phyloP scores from a whole-genome alignment of 2,329 filamentous ascomycete species.

The Bipolaris zeicola region DNA sequence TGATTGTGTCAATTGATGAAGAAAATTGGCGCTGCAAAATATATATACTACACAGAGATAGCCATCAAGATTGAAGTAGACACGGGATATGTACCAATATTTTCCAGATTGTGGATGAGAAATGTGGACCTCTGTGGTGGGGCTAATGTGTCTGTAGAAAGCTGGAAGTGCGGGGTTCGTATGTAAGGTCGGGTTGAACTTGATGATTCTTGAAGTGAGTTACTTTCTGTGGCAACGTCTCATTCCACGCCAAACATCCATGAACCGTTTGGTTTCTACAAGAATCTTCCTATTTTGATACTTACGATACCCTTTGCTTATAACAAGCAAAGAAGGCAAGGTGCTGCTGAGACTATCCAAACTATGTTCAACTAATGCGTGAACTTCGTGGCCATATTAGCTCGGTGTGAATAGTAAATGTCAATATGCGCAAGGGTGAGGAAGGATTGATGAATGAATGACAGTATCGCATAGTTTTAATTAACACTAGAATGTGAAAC shows the following conservation, averaged over 20 bases:
- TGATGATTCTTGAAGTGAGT: background rate
- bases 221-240: background rate
- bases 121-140: background rate
- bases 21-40: background rate
- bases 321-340: too few relatives aligned
- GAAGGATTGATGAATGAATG: background rate
- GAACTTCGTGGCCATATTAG: background rate
- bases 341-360: too few relatives aligned
- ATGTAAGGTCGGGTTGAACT: background rate
- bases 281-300: background rate
- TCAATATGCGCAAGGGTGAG: background rate
- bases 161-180: background rate
- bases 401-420: background rate
- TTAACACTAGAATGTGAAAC: background rate
- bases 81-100: too few relatives aligned
- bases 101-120: background rate
- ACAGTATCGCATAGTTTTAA: background rate
- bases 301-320: too few relatives aligned
- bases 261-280: background rate
- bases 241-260: background rate
- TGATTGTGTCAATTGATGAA: slow-evolving; percentile 7
- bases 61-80: too few relatives aligned
- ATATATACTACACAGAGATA: too few relatives aligned
- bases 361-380: too few relatives aligned
- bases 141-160: background rate